Percentiles rank a stretch among this genome's conserved stretches.
phyloP scores from a whole-genome alignment of 148 eudicot genomes.

The Amaranthus cruentus region DNA sequence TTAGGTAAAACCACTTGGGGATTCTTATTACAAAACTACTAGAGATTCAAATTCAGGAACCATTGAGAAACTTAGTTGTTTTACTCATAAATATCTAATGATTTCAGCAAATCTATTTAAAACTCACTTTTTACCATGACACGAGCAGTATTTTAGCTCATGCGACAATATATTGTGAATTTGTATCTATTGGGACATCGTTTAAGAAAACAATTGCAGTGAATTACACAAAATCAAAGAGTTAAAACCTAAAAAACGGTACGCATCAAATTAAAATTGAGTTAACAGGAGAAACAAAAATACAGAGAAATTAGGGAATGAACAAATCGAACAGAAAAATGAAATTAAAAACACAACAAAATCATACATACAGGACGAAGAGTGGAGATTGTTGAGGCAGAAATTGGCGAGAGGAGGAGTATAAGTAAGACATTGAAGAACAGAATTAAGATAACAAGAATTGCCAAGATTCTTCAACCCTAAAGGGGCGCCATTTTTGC shows the following conservation, averaged over 20 bases:
- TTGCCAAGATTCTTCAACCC: slow-evolving; percentile 89
- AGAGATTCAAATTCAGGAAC: no score
- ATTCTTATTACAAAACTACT: no score
- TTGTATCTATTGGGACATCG: no score
- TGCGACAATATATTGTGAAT: no score
- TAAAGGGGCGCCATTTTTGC: slow-evolving; percentile 62
- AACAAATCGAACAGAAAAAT: neutral
- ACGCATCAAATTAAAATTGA: neutral
- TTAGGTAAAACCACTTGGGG: no score
- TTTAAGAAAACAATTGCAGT: no score
- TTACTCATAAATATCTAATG: no score
- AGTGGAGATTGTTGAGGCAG: slow-evolving; percentile 64
- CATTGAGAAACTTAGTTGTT: no score
- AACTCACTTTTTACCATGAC: no score
- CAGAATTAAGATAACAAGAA: slow-evolving; percentile 87
- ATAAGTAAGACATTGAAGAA: slow-evolving; percentile 93
- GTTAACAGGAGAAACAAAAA: neutral
- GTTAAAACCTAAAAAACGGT: neutral
- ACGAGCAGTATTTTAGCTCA: no score
- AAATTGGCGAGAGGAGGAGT: slow-evolving; percentile 97
- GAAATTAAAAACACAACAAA: neutral
- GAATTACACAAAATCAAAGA: neutral
- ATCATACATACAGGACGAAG: slow-evolving; percentile 48
- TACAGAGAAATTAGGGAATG: neutral
- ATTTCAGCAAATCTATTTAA: no score